Conservation (phyloP, 192 early-diverging fungal genomes). For the Spizellomyces sp. region DNA sequence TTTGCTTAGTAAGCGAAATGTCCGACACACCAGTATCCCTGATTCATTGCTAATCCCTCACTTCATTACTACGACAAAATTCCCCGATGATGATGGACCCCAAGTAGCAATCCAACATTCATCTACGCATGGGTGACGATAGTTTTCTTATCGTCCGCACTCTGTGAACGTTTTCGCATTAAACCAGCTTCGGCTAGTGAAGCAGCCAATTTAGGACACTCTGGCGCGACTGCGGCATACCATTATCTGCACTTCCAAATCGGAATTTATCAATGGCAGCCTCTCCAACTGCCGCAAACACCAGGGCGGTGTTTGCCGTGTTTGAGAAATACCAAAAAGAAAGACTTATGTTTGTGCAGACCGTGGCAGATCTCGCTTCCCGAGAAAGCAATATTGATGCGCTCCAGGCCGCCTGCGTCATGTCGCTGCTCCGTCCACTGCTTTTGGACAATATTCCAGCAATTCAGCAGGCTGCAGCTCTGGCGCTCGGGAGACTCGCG, state of each 20-base stretch:
- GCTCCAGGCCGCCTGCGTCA: constrained; percentile 50
- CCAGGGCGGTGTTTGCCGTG: constrained; percentile 39
- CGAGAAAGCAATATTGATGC: constrained; percentile 62
- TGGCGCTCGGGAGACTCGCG: constrained; percentile 59
- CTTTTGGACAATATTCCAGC: constrained; percentile 58
- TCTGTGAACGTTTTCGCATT: too few relatives aligned
- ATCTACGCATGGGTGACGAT: too few relatives aligned
- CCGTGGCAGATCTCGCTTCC: constrained; percentile 58
- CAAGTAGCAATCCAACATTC: too few relatives aligned
- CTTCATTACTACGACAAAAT: too few relatives aligned
- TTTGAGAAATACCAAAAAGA: constrained; percentile 65
- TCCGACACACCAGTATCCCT: not conserved
- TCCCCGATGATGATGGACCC: too few relatives aligned
- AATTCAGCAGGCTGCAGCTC: constrained; percentile 62
- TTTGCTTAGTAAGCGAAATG: constrained; percentile 5
- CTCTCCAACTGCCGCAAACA: constrained; percentile 25
- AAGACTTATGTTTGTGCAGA: constrained; percentile 59
- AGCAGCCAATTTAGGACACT: too few relatives aligned
- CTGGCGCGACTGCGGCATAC: too few relatives aligned
- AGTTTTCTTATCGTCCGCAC: too few relatives aligned
- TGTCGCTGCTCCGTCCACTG: constrained; percentile 55
- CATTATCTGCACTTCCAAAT: not conserved
- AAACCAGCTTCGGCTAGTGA: too few relatives aligned
- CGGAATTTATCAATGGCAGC: constrained; percentile 5
- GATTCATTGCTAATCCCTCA: too few relatives aligned